These are phyloP conservation scores for Apophysomyces elegans DNA, from an alignment of 371 early-diverging fungal species.

Conservation along the genomic window DNA sequence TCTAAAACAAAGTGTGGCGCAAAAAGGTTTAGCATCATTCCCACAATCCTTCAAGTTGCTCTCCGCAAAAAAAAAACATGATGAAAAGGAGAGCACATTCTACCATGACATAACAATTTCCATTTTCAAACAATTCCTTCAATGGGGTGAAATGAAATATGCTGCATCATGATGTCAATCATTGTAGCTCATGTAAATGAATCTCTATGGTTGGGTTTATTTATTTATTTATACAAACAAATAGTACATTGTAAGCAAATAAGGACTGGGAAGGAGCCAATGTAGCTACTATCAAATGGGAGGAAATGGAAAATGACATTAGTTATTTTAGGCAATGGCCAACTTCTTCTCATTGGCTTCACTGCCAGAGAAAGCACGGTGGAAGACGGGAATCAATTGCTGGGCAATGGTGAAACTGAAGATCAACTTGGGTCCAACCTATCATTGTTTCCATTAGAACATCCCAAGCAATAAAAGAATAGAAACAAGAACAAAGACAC, in stretches of 20 bases:
- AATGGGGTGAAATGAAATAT: background rate
- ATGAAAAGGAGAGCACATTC: too few species aligned
- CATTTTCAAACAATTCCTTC: background rate
- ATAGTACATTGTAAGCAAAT: conserved; percentile 15
- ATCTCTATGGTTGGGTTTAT: background rate
- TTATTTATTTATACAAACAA: conserved; percentile 5
- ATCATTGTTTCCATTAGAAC: background rate
- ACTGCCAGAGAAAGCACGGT: conserved; percentile 37
- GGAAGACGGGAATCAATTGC: conserved; percentile 88
- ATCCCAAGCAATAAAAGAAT: conserved; percentile 18
- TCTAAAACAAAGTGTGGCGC: too few species aligned
- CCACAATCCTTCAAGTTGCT: too few species aligned
- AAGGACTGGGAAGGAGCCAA: background rate
- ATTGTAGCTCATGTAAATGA: background rate
- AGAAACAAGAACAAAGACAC: conserved; percentile 12
- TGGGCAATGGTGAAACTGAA: conserved; percentile 98
- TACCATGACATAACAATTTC: background rate
- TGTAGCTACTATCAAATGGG: background rate
- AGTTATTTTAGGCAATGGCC: conserved; percentile 11
- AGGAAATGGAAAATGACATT: background rate
- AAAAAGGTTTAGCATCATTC: too few species aligned
- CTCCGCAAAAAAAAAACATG: too few species aligned
- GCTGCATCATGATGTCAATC: background rate
- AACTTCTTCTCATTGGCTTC: conserved; percentile 15
- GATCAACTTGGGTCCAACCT: conserved; percentile 96